phyloP scores from a whole-genome alignment of 441 rosid species.

The Populus hybrid region DNA sequence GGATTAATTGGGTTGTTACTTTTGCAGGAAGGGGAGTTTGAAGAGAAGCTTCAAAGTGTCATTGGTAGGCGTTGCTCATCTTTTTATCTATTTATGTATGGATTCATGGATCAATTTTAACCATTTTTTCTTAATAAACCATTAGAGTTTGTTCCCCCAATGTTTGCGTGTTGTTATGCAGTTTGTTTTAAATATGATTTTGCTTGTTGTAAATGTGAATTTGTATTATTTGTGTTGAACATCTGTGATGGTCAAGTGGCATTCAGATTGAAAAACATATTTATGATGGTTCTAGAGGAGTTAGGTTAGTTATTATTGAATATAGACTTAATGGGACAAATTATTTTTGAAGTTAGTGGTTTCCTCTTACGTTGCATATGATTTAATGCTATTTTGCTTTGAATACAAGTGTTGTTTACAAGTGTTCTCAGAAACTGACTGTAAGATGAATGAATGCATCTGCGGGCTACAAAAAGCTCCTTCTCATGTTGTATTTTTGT shows the following conservation, averaged over 20 bases:
- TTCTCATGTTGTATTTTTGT: not conserved
- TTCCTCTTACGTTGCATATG: not conserved
- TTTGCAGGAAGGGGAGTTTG: constrained; percentile 54
- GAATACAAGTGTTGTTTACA: not conserved
- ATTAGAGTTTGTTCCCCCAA: not conserved
- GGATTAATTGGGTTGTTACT: constrained; percentile 8
- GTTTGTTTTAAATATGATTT: not conserved
- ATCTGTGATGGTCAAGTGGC: not conserved
- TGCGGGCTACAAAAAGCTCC: not conserved
- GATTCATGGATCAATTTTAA: not conserved
- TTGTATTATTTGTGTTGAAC: not conserved
- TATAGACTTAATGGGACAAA: not conserved
- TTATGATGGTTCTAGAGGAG: not conserved
- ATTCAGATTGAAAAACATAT: not conserved
- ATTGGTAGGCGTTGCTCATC: constrained; percentile 25
- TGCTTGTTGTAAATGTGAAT: not conserved
- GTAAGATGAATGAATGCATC: not conserved
- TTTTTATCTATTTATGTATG: not conserved
- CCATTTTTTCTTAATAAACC: not conserved
- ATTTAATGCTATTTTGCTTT: not conserved
- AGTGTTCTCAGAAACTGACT: not conserved
- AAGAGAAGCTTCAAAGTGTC: constrained; percentile 23
- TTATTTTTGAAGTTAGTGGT: not conserved
- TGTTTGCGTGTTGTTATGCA: not conserved
- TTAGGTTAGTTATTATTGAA: not conserved